Evolutionary conservation across 306 rosid genomes (phyloP).

Genomic region (Adenanthera pavonina): DNA sequence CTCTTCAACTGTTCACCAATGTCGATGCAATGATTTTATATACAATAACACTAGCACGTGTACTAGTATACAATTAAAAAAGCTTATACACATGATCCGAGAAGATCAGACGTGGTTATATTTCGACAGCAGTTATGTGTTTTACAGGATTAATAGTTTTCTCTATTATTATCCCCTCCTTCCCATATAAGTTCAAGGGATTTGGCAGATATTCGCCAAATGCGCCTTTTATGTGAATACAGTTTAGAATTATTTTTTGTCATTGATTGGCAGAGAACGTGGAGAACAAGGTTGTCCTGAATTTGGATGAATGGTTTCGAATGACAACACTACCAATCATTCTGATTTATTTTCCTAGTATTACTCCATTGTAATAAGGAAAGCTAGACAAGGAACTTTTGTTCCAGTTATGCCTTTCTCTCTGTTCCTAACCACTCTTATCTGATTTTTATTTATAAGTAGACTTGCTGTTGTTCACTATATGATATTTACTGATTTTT

Average conservation of each 20-base stretch:
- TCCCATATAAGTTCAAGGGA: no score
- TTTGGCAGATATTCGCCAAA: no score
- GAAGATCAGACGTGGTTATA: no score
- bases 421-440: background rate
- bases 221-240: no score
- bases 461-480: background rate
- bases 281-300: background rate
- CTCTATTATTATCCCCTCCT: no score
- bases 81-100: no score
- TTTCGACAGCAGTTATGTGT: no score
- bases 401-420: background rate
- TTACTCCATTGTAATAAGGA: background rate
- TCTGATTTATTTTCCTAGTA: background rate
- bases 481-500: background rate
- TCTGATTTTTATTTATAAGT: background rate
- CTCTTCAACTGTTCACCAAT: no score
- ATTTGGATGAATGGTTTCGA: background rate
- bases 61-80: no score
- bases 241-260: background rate
- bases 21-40: no score
- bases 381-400: background rate
- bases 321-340: background rate
- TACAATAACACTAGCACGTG: no score
- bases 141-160: no score
- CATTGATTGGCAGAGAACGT: background rate